Evolutionary conservation across 2,329 filamentous ascomycete species (phyloP).

Genomic region (Teratosphaeria epicoccoides): DNA sequence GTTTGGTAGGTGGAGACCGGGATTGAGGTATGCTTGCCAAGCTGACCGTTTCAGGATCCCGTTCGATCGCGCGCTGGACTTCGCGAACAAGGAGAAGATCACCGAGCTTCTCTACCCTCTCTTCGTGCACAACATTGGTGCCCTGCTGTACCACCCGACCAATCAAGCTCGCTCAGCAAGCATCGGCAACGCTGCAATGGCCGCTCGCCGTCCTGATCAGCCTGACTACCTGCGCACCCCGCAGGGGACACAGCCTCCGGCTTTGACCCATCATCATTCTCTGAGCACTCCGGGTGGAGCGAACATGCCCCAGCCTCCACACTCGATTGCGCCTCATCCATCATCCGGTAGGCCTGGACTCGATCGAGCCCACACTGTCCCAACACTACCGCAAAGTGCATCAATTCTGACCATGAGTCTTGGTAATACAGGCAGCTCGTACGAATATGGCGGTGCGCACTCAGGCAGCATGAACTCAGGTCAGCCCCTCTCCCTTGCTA

Average conservation of each 20-base stretch:
- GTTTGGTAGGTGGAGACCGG: constrained; percentile 60
- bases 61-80: constrained; percentile 92
- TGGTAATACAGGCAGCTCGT: constrained; percentile 60
- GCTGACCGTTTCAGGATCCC: constrained; percentile 62
- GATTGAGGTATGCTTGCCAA: constrained; percentile 7
- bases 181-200: constrained; percentile 49
- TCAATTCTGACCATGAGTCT: constrained; percentile 67
- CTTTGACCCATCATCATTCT: constrained; percentile 60
- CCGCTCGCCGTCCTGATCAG: constrained; percentile 51
- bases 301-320: constrained; percentile 55
- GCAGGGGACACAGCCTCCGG: constrained; percentile 50
- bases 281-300: constrained; percentile 51
- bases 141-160: constrained; percentile 83
- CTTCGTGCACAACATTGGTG: constrained; percentile 95
- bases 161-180: constrained; percentile 69
- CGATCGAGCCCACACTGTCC: constrained; percentile 84
- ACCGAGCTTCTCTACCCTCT: constrained; percentile 89
- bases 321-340: constrained; percentile 52
- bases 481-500: constrained; percentile 73
- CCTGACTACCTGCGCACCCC: constrained; percentile 49
- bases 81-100: constrained; percentile 99
- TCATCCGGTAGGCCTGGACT: constrained; percentile 55
- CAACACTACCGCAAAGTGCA: constrained; percentile 86
- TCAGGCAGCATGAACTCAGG: constrained; percentile 43
- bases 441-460: constrained; percentile 58